Conservation (phyloP, 352 stramenopile genomes). For the Globisporangium nodosum region DNA sequence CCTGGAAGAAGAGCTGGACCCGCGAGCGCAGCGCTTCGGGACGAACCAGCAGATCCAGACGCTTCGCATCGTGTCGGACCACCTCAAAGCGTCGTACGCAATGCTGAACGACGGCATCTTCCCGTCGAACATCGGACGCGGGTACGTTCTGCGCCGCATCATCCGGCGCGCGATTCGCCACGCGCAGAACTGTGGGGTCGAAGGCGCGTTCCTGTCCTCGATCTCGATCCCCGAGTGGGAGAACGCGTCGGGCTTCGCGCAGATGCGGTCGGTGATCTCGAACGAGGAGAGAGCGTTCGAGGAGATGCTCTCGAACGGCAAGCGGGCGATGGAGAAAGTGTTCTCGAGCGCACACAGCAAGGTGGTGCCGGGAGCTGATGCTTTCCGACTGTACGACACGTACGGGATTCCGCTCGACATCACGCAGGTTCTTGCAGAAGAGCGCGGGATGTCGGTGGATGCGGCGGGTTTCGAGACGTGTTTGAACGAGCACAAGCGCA, state of each 20-base stretch:
- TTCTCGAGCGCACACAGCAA: constrained; percentile 26
- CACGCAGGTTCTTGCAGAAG: constrained; percentile 57
- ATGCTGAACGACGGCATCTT: constrained; percentile 93
- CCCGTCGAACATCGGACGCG: constrained; percentile 93
- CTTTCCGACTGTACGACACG: constrained; percentile 73
- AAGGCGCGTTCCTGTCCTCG: constrained; percentile 41
- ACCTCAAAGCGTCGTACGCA: constrained; percentile 93
- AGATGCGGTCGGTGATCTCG: constrained; percentile 59
- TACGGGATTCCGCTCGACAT: constrained; percentile 77
- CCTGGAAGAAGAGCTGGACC: constrained; percentile 40
- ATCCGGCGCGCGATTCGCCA: constrained; percentile 85
- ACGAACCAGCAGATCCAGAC: constrained; percentile 48
- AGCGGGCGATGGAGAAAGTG: constrained; percentile 53
- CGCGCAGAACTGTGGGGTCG: constrained; percentile 54
- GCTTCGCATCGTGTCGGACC: constrained; percentile 92
- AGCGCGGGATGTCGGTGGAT: constrained; percentile 56
- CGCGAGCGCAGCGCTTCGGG: constrained; percentile 38
- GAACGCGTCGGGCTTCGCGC: constrained; percentile 25
- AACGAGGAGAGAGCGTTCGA: constrained; percentile 74
- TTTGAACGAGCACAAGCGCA: constrained; percentile 46
- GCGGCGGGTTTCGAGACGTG: constrained; percentile 36
- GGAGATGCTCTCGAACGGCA: constrained; percentile 62
- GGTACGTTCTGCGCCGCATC: constrained; percentile 95
- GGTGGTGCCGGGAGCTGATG: constrained; percentile 39
- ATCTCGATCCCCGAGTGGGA: constrained; percentile 48